Base-by-base conservation (phyloP, 2,329 filamentous ascomycete species). In the Coniochaeta prunicola region DNA sequence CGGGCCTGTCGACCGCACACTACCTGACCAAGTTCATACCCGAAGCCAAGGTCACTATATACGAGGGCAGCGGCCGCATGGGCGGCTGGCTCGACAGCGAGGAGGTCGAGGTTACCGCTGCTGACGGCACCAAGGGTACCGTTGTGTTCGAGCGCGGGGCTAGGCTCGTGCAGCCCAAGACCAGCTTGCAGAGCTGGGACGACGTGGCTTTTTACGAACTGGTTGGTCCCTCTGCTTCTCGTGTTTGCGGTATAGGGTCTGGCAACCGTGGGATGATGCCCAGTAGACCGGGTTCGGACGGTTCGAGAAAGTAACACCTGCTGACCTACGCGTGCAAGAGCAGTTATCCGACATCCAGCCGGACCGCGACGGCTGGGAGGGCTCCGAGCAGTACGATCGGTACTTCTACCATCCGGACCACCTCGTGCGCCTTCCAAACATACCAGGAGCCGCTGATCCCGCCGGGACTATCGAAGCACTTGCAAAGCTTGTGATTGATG, bases 361-460 rank as follows among this genome's bases (percentile, higher is more conserved):
- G 28, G 19, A 83, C 36, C 73, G 91, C 36, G 77, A 77, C 24
- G 12, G 7, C 30, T 55, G 53, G 53, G 15, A 10, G 17, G 26
- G 24, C 4, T 81, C 74, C 45, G 70, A 69, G 31, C 45, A 58
- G 78, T 81, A 78, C 80, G 57, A 77, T 68, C 88, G 92, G 62
- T 97, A 87, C 72, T 78, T 97, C 60, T 97, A 94, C 80, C 96
- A 96, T 68, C 90, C 90, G 1, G 89, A 96, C 70, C 90, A 87
- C 67, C 81, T 94, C 31, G 88, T 91, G 57, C 78, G 79, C 12
- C 45, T 50, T 5, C 45, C 45, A 10, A 15, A 5, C 2, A 28
- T 50, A 21, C 45, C 45, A 9, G 45, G 24, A 1, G 5, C 9
- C 5, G 17, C 8, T 5, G 15, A 28, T 8, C 45, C 45, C n/a